These are phyloP conservation scores for Saccharomyces paradoxus DNA, from an alignment of 805 yeast genomes.

Conservation along the genomic window DNA sequence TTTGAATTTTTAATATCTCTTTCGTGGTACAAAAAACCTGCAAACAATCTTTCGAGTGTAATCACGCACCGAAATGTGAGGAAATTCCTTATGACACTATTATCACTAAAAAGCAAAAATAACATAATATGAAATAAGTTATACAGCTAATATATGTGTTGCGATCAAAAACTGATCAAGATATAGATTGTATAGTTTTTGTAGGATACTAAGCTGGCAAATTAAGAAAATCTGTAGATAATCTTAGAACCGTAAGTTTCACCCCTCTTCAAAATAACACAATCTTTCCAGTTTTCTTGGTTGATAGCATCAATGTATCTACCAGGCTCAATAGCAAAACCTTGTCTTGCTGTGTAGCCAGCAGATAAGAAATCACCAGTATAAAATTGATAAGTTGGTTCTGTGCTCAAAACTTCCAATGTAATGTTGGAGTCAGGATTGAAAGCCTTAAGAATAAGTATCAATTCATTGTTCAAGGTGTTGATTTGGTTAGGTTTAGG, in stretches of 20 bases:
- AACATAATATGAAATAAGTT: background rate
- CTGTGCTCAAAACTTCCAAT: conserved; percentile 45
- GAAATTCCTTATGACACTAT: too few relatives aligned
- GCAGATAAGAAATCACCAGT: conserved; percentile 47
- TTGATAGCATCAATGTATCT: conserved; percentile 51
- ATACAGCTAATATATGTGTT: background rate
- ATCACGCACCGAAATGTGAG: too few relatives aligned
- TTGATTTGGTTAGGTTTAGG: conserved; percentile 2
- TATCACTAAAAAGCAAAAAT: background rate
- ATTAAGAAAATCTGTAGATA: background rate
- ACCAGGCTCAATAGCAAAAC: conserved; percentile 57
- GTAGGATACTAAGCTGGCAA: background rate
- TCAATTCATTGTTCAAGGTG: conserved; percentile 34
- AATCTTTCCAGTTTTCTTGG: conserved; percentile 37
- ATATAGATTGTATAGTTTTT: background rate
- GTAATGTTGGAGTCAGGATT: conserved; percentile 38
- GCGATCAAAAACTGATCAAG: background rate
- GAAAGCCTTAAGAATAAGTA: conserved; percentile 35
- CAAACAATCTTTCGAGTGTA: too few relatives aligned
- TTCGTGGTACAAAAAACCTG: background rate
- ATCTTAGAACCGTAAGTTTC: conserved; percentile 44
- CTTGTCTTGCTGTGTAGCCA: conserved; percentile 35
- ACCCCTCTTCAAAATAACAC: conserved; percentile 43
- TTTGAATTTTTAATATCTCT: background rate
- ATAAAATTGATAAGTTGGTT: conserved; percentile 59